A percentile compares a stretch with the other conserved stretches of the same genome.
phyloP scores from a whole-genome alignment of 345 rosid species.

The Citrus glauca region DNA sequence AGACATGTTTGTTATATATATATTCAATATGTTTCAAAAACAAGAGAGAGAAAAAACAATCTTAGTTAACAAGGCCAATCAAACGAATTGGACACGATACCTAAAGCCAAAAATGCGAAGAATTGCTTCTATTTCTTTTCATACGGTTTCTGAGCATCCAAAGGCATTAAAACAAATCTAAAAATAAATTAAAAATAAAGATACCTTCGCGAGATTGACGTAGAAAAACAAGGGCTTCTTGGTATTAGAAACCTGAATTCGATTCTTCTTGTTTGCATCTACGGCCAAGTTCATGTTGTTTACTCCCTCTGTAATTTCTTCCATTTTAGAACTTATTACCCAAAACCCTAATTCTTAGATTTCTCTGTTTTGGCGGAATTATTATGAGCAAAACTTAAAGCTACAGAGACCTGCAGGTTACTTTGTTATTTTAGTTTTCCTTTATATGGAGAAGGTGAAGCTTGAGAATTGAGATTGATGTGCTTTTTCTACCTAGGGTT shows the following conservation, averaged over 20 bases:
- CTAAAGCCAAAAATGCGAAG: neutral
- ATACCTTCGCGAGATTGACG: slow-evolving; percentile 93
- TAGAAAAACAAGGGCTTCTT: slow-evolving; percentile 93
- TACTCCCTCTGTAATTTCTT: slow-evolving; percentile 70
- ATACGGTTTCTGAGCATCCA: neutral
- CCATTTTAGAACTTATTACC: slow-evolving; percentile 35
- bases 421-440: neutral
- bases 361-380: neutral
- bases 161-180: neutral
- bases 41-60: neutral
- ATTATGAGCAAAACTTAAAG: neutral
- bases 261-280: slow-evolving; percentile 68
- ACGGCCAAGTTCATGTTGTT: slow-evolving; percentile 46
- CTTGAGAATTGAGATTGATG: neutral
- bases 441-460: neutral
- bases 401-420: neutral
- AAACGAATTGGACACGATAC: neutral
- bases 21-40: neutral
- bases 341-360: slow-evolving; percentile 16
- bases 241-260: slow-evolving; percentile 93
- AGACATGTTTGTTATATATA: neutral
- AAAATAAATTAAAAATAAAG: no score
- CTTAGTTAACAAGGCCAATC: neutral
- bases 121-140: neutral
- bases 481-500: neutral